These are phyloP conservation scores for Sphagnurus paluster DNA, from an alignment of 1,284 basidiomycete genomes.

Conservation along the genomic window DNA sequence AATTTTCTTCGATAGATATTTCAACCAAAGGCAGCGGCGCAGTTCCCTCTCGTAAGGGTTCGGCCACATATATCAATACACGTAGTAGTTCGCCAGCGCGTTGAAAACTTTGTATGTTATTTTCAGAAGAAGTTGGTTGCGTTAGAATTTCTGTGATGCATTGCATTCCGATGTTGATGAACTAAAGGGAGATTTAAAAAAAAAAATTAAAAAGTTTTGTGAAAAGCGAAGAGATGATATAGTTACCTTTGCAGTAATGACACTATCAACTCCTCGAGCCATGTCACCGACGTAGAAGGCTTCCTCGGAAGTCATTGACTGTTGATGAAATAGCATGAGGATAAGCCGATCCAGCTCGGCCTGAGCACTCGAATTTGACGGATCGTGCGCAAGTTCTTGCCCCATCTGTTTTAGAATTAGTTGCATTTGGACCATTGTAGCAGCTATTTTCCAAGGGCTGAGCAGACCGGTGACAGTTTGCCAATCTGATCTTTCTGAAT, in stretches of 20 bases:
- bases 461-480: conserved; percentile 61
- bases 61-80: conserved; percentile 65
- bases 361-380: conserved; percentile 51
- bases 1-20: conserved; percentile 51
- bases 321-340: conserved; percentile 66
- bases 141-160: conserved; percentile 61
- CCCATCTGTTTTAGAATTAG: conserved; percentile 72
- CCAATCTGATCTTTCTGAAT: conserved; percentile 59
- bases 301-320: conserved; percentile 70
- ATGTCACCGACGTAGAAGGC: conserved; percentile 80
- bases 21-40: conserved; percentile 51
- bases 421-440: conserved; percentile 75
- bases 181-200: conserved; percentile 45
- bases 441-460: conserved; percentile 80
- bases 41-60: conserved; percentile 55
- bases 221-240: neutral
- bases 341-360: conserved; percentile 63
- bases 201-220: neutral
- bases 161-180: conserved; percentile 72
- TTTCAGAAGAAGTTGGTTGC: conserved; percentile 28
- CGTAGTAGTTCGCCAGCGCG: conserved; percentile 69
- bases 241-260: conserved; percentile 66
- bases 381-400: conserved; percentile 57
- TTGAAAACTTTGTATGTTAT: conserved; percentile 38
- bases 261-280: conserved; percentile 63